Conservation (phyloP, 2,329 filamentous ascomycete species). For the Trichophyton rubrum region DNA sequence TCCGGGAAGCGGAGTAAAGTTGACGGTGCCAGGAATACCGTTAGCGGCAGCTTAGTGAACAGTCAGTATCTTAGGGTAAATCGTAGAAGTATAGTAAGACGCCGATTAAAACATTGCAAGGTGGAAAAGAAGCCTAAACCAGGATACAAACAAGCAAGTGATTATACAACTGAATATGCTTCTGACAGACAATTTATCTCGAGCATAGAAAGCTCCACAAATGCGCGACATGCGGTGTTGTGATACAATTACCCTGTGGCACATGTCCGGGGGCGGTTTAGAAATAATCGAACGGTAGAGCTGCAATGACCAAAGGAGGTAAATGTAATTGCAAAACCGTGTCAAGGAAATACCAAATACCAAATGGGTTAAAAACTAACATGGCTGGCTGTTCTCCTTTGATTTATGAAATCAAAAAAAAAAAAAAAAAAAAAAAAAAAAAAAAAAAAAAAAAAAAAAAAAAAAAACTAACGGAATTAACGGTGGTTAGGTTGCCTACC, state of each 20-base stretch:
- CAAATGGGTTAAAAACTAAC: not conserved
- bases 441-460: not conserved
- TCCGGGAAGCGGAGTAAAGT: not conserved
- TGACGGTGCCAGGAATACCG: not conserved
- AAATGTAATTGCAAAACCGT: conserved; percentile 10
- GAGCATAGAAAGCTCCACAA: not conserved
- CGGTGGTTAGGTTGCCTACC: not conserved
- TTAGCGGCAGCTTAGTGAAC: not conserved
- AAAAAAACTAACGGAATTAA: not conserved
- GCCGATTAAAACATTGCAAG: not conserved
- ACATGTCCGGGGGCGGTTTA: conserved; percentile 29
- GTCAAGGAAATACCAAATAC: conserved; percentile 7
- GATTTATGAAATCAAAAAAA: not conserved
- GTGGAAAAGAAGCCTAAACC: not conserved
- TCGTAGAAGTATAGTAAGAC: not conserved
- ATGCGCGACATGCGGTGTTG: conserved; percentile 4
- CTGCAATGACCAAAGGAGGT: conserved; percentile 6
- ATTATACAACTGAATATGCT: not conserved
- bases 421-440: conserved; percentile 1
- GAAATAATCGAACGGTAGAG: conserved; percentile 27
- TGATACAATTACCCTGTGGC: conserved; percentile 3
- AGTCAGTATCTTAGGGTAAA: not conserved
- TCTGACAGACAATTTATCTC: not conserved
- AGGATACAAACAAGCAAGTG: not conserved
- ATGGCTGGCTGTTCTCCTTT: not conserved